Conservation (phyloP, 768 basidiomycete genomes). For the Lactarius hatsudake region DNA sequence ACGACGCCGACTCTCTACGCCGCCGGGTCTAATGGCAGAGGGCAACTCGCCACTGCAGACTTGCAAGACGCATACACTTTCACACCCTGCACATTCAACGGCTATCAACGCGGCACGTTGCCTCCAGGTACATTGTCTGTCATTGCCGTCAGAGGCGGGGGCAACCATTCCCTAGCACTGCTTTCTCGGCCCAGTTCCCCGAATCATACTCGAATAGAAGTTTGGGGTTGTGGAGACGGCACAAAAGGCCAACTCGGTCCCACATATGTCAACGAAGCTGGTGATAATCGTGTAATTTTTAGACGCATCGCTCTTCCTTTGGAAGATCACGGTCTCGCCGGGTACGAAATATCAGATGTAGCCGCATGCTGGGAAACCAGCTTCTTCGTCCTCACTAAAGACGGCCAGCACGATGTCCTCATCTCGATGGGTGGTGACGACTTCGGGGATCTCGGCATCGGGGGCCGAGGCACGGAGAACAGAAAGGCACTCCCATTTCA, state of each 20-base stretch:
- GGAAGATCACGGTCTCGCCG: conserved; percentile 36
- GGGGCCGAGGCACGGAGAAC: too few species aligned
- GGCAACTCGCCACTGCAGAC: conserved; percentile 44
- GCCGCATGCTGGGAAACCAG: conserved; percentile 84
- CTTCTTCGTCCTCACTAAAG: conserved; percentile 58
- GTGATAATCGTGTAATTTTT: conserved; percentile 40
- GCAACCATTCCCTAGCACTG: conserved; percentile 77
- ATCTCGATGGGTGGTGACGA: conserved; percentile 84
- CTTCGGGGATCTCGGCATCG: conserved; percentile 36
- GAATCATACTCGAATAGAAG: conserved; percentile 31
- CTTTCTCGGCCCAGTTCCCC: conserved; percentile 36
- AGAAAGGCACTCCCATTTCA: conserved; percentile 34
- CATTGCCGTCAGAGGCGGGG: conserved; percentile 59
- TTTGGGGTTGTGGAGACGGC: conserved; percentile 80
- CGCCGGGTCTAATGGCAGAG: conserved; percentile 50
- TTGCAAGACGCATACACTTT: conserved; percentile 42
- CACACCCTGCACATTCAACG: conserved; percentile 38
- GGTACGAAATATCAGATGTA: conserved; percentile 48
- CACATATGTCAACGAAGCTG: conserved; percentile 31
- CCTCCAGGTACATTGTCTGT: conserved; percentile 36
- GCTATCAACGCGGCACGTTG: conserved; percentile 28
- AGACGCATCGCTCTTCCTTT: conserved; percentile 45
- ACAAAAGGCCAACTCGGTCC: conserved; percentile 69
- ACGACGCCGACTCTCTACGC: conserved; percentile 34
- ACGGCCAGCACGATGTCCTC: conserved; percentile 48